Evolutionary conservation across 495 filamentous ascomycete genomes (phyloP), one percentile per base, ranked within the genome.

Genomic region (Annulohypoxylon bovei): DNA sequence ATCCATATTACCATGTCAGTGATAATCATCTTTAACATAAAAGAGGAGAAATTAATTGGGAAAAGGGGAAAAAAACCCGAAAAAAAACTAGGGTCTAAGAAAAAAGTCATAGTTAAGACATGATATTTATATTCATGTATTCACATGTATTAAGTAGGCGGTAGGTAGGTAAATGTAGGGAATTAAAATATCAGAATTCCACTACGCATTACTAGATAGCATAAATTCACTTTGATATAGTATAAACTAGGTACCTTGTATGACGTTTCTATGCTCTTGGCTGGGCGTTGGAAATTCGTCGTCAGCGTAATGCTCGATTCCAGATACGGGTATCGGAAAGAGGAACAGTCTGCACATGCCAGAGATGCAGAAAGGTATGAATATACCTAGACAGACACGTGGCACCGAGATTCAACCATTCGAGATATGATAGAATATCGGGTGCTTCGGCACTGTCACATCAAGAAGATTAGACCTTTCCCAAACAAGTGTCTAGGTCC

Each of bases 401-500:
- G 49, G 49, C 25, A 53, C 8, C 49, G n/a, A 30, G 49, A 32
- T 33, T 53, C 6, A 32, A 33, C 7, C 49, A 53, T 53, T n/a
- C 20, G 28, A 53, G 16, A 53, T 32, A 23, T 53, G 25, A 30
- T 33, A 53, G 18, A 53, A 14, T 33, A 20, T 33, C 28, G 28
- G 16, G 49, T 18, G 49, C 49, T 53, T 53, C 27, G 49, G 14
- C 14, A 20, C 28, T 53, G 28, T 53, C 49, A 18, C 18, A 25
- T 23, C 14, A 52, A 52, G 47, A n/a, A 30, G 23, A 53, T 53
- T 53, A 53, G 49, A 33, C 49, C 20, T 53, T 33, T 20, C 49
- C 49, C 49, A 33, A 53, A 33, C 28, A 53, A 53, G 28, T 22
- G 49, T 28, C 28, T 25, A 28, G n/a, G 28, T n/a, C 49, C 27